Evolutionary conservation across 129 eudicot genomes (phyloP).

Genomic region (Silybum marianum): DNA sequence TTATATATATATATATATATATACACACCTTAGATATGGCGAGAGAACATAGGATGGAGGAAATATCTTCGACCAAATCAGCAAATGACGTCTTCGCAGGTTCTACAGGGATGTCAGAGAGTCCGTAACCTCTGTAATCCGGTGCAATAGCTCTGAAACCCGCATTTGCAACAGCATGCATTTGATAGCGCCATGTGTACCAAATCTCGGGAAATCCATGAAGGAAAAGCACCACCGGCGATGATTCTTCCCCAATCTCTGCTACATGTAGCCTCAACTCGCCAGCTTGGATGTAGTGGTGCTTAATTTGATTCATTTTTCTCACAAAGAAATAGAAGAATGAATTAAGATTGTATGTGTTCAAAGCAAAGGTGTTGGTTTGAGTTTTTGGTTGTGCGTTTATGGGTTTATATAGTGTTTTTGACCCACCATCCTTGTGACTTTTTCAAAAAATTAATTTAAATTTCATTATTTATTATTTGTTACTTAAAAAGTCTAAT

Average conservation of each 20-base stretch:
- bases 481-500: not conserved
- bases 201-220: slow-evolving; percentile 56
- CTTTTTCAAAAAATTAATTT: not conserved
- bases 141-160: slow-evolving; percentile 43
- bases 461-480: not conserved
- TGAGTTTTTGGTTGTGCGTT: not conserved
- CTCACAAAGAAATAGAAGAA: not conserved
- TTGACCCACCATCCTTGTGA: not conserved
- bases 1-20: not conserved
- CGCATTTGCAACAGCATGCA: slow-evolving; percentile 43
- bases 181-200: slow-evolving; percentile 62
- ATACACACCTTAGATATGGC: slow-evolving; percentile 40
- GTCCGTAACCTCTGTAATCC: slow-evolving; percentile 51
- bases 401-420: not conserved
- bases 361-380: not conserved
- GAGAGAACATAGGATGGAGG: slow-evolving; percentile 39
- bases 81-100: slow-evolving; percentile 35
- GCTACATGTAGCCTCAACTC: slow-evolving; percentile 50
- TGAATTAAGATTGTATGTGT: not conserved
- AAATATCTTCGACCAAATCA: slow-evolving; percentile 38
- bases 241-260: slow-evolving; percentile 34
- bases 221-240: slow-evolving; percentile 38
- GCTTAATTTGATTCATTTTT: slow-evolving; percentile 42
- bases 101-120: slow-evolving; percentile 42
- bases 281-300: slow-evolving; percentile 30